These are phyloP conservation scores for Akebia trifoliata DNA, from an alignment of 164 flowering plant species.

Conservation along the genomic window DNA sequence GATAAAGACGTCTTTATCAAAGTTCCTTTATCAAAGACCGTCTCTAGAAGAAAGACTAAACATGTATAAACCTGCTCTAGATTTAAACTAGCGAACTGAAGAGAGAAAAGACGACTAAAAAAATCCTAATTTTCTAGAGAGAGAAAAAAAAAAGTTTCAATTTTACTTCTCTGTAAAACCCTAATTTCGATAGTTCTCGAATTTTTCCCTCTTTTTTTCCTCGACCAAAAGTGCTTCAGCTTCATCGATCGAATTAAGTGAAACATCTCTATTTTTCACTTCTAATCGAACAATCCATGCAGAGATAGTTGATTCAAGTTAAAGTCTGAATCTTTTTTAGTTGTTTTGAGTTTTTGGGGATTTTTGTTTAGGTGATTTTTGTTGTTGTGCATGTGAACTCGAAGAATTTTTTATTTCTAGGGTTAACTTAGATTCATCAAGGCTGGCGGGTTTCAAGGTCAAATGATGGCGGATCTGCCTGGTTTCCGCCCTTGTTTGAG, in stretches of 20 bases:
- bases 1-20: too few relatives aligned
- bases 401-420: constrained; percentile 7
- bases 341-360: constrained; percentile 6
- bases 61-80: too few relatives aligned
- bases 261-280: background rate
- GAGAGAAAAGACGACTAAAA: background rate
- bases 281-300: constrained; percentile 5
- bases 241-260: too few relatives aligned
- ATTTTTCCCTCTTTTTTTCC: too few relatives aligned
- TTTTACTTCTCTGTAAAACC: background rate
- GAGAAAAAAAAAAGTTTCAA: too few relatives aligned
- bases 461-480: constrained; percentile 90
- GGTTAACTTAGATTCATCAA: constrained; percentile 28
- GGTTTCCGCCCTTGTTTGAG: constrained; percentile 41
- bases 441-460: constrained; percentile 61
- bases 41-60: too few relatives aligned
- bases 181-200: background rate
- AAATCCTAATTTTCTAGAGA: too few relatives aligned
- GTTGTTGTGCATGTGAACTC: background rate
- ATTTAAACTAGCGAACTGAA: too few relatives aligned
- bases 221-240: too few relatives aligned
- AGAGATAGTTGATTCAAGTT: background rate
- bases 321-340: background rate
- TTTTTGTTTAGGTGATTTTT: background rate
- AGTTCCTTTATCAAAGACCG: too few relatives aligned